Evolutionary conservation across 2,329 filamentous ascomycete species (phyloP).

Genomic region (Alternaria triticimaculans): DNA sequence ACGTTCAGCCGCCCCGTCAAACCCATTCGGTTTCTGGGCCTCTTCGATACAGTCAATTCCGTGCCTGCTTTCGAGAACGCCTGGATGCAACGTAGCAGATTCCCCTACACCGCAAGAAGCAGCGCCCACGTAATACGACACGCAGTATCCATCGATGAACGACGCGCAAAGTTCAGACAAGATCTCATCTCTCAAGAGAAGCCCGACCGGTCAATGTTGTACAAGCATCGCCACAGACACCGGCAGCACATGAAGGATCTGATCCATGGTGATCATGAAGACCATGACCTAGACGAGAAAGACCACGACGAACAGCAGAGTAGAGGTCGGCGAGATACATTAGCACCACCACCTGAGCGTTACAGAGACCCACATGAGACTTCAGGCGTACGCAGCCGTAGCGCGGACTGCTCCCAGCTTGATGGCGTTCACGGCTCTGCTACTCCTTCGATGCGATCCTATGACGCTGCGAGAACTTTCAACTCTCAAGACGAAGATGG

Average conservation of each 20-base stretch:
- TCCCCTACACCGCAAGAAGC: constrained; percentile 68
- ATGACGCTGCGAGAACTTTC: constrained; percentile 31
- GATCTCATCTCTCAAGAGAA: constrained; percentile 65
- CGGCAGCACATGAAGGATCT: constrained; percentile 19
- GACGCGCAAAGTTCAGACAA: constrained; percentile 74
- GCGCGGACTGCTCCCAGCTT: constrained; percentile 34
- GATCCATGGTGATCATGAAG: constrained; percentile 19
- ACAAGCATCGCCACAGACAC: constrained; percentile 38
- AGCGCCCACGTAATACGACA: constrained; percentile 68
- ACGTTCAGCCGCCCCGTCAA: constrained; percentile 79
- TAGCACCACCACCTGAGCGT: constrained; percentile 38
- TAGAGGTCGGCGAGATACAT: constrained; percentile 32
- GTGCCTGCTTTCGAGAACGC: constrained; percentile 76
- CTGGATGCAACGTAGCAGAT: constrained; percentile 80
- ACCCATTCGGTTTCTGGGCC: constrained; percentile 75
- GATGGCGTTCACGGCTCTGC: constrained; percentile 19
- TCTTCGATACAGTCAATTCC: constrained; percentile 84
- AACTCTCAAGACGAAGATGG: constrained; percentile 49
- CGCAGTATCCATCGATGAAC: constrained; percentile 73
- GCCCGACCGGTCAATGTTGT: constrained; percentile 34
- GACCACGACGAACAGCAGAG: constrained; percentile 4
- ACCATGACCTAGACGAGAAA: constrained; percentile 19
- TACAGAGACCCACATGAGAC: constrained; percentile 45
- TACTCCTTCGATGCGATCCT: constrained; percentile 42
- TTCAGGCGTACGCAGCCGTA: constrained; percentile 40